Evolutionary conservation across 192 early-diverging fungal genomes (phyloP).

Genomic region (Chytriomyces sp.): DNA sequence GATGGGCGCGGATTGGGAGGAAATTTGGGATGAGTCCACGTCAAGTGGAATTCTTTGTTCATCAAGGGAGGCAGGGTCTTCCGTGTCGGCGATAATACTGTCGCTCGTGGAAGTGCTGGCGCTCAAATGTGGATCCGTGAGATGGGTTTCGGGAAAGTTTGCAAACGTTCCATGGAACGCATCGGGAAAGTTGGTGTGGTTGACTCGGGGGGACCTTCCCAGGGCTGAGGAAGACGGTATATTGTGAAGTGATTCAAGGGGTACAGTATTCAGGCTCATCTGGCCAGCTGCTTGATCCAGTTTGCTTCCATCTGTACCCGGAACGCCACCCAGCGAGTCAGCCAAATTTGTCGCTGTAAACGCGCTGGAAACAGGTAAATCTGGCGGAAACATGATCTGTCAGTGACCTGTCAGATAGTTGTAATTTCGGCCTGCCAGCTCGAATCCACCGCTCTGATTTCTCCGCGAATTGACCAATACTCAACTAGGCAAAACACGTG

Average conservation of each 20-base stretch:
- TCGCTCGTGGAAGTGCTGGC: not conserved
- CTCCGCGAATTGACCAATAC: too few species aligned
- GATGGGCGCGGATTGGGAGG: not conserved
- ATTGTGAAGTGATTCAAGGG: too few species aligned
- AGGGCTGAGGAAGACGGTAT: not conserved
- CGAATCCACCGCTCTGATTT: too few species aligned
- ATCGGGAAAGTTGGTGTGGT: not conserved
- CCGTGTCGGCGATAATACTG: not conserved
- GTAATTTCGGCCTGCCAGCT: too few species aligned
- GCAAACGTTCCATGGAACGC: not conserved
- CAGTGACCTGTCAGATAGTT: too few species aligned
- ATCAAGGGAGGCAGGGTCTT: not conserved
- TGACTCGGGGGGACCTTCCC: not conserved
- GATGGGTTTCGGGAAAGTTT: constrained; percentile 22
- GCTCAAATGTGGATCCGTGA: constrained; percentile 16
- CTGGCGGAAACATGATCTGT: too few species aligned
- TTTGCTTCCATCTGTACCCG: too few species aligned
- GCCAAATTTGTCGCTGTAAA: not conserved
- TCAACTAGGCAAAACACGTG: too few species aligned
- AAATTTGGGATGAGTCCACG: not conserved
- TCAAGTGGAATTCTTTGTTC: not conserved
- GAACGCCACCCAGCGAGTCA: too few species aligned
- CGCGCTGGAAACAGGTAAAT: constrained; percentile 4
- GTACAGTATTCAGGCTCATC: not conserved
- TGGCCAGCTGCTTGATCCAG: not conserved